Base-by-base conservation (phyloP, 306 rosid genomes). In the Acmispon strigosus region DNA sequence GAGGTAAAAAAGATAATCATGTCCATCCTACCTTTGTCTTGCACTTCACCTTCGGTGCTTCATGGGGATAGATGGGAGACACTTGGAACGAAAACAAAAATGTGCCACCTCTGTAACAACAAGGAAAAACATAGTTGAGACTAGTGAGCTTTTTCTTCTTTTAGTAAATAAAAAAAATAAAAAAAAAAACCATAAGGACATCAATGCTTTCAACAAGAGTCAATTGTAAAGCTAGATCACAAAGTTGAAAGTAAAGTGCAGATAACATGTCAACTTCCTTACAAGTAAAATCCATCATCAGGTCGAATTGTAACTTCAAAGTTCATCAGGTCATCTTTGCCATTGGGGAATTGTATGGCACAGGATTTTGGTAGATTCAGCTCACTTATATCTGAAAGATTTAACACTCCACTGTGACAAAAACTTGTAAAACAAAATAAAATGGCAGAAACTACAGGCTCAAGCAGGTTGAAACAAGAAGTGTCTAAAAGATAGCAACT, bases 291-390 rank as follows among this genome's bases (percentile, higher is more conserved):
- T 79, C 97, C 97, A 70, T 95, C 99, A 78, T 95, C 99, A 7
- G 96, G 99, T 56, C 85, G 92, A 79, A 95, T 89, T 51, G 96
- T 47, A 78, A 95, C 97, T 76, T 91, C 99, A 5, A 95, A 91
- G 86, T 89, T 89, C 97, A 89, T 95, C 65, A 95, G 86, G 61
- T 95, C 96, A 85, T 95, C 96, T 87, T 89, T 88, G 76, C 99
- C 96, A 78, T 89, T 91, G 58, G 97, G 96, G 83, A 95, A 95
- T 65, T 79, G 75, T 34, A 91, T 89, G 69, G 52, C 22, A 54
- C 99, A 95, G 13, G 99, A 84, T 66, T 87, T 86, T 39, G 99
- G 96, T 24, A 91, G 91, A 82, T 84, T 95, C 85, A 95, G 85
- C 89, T 95, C 99, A 72, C 86, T 81, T 48, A 95, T 95, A 79